Evolutionary conservation across 495 filamentous ascomycete species (phyloP).

Genomic region (Hyaloscypha hepaticicola): DNA sequence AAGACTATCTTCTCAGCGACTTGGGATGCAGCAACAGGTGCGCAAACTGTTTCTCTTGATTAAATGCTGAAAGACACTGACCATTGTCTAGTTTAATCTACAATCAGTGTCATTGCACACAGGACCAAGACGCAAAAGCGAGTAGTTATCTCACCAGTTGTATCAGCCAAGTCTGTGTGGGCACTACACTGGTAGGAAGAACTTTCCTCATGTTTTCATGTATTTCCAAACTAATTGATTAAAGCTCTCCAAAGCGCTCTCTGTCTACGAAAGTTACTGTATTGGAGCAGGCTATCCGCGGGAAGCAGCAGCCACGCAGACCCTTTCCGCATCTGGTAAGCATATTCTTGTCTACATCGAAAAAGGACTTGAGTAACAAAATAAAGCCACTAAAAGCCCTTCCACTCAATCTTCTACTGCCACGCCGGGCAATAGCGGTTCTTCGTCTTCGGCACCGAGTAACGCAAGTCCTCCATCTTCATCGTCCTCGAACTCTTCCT

Average conservation of each 20-base stretch:
- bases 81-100: not conserved
- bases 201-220: not conserved
- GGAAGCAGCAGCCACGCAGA: not conserved
- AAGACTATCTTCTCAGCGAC: not conserved
- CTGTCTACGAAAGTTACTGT: constrained; percentile 11
- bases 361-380: no score
- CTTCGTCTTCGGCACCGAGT: no score
- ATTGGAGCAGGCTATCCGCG: constrained; percentile 5
- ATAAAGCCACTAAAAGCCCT: not conserved
- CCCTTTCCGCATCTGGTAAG: no score
- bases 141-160: not conserved
- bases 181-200: constrained; percentile 2
- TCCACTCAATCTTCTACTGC: no score
- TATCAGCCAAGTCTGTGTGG: not conserved
- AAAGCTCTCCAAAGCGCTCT: constrained; percentile 3
- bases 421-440: no score
- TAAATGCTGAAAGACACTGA: not conserved
- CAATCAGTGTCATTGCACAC: constrained; percentile 3
- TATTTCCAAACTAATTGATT: not conserved
- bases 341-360: no score
- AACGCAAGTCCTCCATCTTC: no score
- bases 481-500: not conserved
- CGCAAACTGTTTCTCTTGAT: not conserved
- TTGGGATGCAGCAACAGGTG: constrained; percentile 9
- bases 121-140: not conserved